Base-by-base conservation (phyloP, 169 alveolate species). In the Eimeria necatrix region DNA sequence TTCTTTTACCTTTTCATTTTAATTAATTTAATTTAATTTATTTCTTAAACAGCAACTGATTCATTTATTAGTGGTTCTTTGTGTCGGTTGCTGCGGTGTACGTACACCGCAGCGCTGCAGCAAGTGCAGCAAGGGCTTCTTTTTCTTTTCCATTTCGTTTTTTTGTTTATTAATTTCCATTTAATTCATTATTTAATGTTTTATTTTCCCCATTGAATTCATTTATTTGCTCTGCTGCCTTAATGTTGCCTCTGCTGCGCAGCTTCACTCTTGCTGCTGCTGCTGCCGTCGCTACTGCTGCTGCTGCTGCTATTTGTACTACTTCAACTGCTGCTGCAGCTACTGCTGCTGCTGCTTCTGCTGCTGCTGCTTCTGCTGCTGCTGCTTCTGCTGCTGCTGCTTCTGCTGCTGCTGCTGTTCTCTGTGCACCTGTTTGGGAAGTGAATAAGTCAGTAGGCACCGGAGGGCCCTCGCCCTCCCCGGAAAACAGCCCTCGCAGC, bases 361-460 rank as follows among this genome's bases (percentile, higher is more conserved):
- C 78, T 68, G 78, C 78, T 68, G 78, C 49, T n/a, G 8, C 41
- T n/a, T 9, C 78, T n/a, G 48, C 78, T 3, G 78, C 78, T 68
- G 78, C 49, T 9, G 78, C 48, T 68, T 41, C 49, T 68, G 78
- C 78, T 68, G 9, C 78, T 68, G 78, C 78, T 7, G 5, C 78
- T 4, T 6, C 78, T 68, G 78, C 78, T 22, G 78, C 78, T 68
- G 78, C 78, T 5, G 41, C 78, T 68, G 78, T 48, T 68, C 1
- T 16, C n/a, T n/a, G n/a, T 74, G 85, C 59, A 26, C 56, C 41
- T 26, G 85, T 7, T 26, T 41, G 26, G 5, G 85, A 6, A 53
- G 60, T 10, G 85, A 26, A 18, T 12, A 49, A 9, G 60, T 49
- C 60, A 18, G 32, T 9, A 26, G 49, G 6, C 32, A 49, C 6